Conservation (phyloP, 1,139 yeast species). For the Protomyces arabidopsidicola region DNA sequence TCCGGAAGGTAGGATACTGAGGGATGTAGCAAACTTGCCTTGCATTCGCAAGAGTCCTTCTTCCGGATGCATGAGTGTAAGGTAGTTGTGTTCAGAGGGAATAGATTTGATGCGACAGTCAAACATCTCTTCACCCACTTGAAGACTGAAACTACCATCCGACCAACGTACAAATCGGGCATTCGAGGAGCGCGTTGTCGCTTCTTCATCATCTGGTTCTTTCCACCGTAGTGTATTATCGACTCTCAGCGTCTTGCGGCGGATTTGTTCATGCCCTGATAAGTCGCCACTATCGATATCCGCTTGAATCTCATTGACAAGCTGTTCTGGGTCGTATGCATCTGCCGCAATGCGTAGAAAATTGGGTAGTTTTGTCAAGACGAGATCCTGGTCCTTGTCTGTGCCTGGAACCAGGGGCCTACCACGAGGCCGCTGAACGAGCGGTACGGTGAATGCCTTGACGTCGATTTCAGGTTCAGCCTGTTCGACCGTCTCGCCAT, state of each 20-base stretch:
- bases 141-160: slow-evolving; percentile 81
- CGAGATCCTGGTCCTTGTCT: background rate
- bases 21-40: slow-evolving; percentile 23
- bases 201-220: slow-evolving; percentile 54
- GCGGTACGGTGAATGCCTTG: background rate
- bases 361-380: background rate
- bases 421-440: background rate
- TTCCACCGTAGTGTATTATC: slow-evolving; percentile 92
- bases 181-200: slow-evolving; percentile 57
- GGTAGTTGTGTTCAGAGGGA: slow-evolving; percentile 65
- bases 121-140: slow-evolving; percentile 80
- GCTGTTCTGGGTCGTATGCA: slow-evolving; percentile 6
- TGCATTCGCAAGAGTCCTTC: slow-evolving; percentile 60
- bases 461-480: background rate
- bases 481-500: background rate
- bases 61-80: slow-evolving; percentile 67
- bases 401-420: background rate
- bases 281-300: background rate
- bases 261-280: background rate
- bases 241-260: slow-evolving; percentile 39
- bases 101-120: slow-evolving; percentile 49
- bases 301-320: slow-evolving; percentile 2
- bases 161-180: slow-evolving; percentile 91
- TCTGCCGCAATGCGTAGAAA: background rate
- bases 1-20: slow-evolving; percentile 27